A percentile compares a stretch with the other conserved stretches of the same genome.
Conservation (phyloP, 164 flowering plant species). For the Nelumbo lutea region DNA sequence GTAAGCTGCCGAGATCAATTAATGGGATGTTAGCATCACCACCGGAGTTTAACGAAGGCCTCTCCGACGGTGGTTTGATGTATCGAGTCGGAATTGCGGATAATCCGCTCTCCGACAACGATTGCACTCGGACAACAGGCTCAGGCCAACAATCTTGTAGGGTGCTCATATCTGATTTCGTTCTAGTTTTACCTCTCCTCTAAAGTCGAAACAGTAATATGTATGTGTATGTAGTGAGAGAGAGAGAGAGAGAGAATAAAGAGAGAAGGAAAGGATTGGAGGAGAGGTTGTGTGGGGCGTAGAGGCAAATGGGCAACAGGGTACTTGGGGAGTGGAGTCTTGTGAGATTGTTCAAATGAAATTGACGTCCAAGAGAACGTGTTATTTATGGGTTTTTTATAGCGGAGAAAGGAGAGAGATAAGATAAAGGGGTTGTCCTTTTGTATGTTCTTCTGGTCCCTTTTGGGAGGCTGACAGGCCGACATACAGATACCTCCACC, state of each 20-base stretch:
- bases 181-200: not conserved
- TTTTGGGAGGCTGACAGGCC: too few relatives aligned
- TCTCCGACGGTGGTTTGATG: constrained; percentile 55
- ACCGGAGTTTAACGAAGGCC: constrained; percentile 29
- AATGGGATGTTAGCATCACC: constrained; percentile 48
- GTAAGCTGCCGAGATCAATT: constrained; percentile 44
- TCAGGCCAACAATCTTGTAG: constrained; percentile 75
- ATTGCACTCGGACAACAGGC: constrained; percentile 78
- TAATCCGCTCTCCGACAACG: constrained; percentile 53
- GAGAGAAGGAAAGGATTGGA: not conserved
- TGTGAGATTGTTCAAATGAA: too few relatives aligned
- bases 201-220: not conserved
- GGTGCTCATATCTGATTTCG: constrained; percentile 21
- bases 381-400: too few relatives aligned
- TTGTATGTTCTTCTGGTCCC: too few relatives aligned
- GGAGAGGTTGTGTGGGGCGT: not conserved
- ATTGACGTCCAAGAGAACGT: too few relatives aligned
- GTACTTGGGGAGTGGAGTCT: too few relatives aligned
- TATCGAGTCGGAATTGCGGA: constrained; percentile 55
- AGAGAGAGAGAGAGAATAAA: not conserved
- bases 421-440: too few relatives aligned
- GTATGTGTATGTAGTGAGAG: not conserved
- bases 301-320: too few relatives aligned
- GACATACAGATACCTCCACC: too few relatives aligned
- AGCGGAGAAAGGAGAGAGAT: too few relatives aligned